Base-by-base conservation (phyloP, 805 yeast genomes). In the Yamadazyma scolyti region DNA sequence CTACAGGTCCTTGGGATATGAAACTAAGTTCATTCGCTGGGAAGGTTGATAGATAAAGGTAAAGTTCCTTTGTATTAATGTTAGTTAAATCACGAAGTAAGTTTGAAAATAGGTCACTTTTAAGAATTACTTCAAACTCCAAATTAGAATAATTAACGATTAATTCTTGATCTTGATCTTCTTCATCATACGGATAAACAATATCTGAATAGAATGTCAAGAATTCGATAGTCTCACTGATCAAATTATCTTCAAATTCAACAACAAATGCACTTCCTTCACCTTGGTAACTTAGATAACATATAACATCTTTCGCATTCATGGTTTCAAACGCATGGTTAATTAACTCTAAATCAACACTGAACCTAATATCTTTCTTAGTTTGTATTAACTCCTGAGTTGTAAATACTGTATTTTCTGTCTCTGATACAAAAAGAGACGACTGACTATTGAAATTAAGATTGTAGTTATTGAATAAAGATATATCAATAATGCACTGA, bases 1-100 rank as follows among this genome's bases (percentile, higher is more conserved):
- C 95, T 27, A 84, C 67, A n/a, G 79, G 82, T 8, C 90, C 84
- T 23, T 68, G 70, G 0, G 93, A 80, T 4, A 82, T 71, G 31
- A 87, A 68, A 16, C 70, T 62, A 27, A 80, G 53, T 40, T 63
- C 68, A 20, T 68, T 62, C 45, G 52, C 37, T 10, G 37, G 21
- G n/a, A 27, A 25, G 21, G 52, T 58, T 27, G 63, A 56, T 4
- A 57, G 46, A 25, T 44, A 48, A 20, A 65, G 44, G 37, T 42
- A 61, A 25, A 66, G 32, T n/a, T 58, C 60, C 14, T 44, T 42
- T 3, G 71, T 65, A 34, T 51, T 54, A 25, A 65, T 59, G 20
- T 55, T 56, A 21, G 47, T 51, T 18, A 65, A 42, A 37, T 65
- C 72, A 31, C 50, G 58, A 15, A 66, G 40, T 20, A 66, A 33